These are phyloP conservation scores for Cicer bijugum DNA, from an alignment of 306 rosid genomes.

Conservation along the genomic window DNA sequence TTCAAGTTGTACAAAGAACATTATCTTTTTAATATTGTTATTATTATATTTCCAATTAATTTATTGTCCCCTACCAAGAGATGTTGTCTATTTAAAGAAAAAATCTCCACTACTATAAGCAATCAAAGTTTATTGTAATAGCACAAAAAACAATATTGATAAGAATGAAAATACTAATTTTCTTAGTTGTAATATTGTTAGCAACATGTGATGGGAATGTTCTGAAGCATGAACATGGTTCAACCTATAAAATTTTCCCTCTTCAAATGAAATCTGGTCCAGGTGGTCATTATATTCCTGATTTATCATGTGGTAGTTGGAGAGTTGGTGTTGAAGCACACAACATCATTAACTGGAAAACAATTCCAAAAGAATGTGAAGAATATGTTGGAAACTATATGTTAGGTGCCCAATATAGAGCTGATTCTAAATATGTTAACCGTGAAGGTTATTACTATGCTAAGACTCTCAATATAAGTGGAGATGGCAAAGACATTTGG, in stretches of 20 bases:
- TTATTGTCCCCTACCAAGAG: not conserved
- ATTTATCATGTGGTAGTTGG: conserved; percentile 61
- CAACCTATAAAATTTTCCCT: conserved; percentile 43
- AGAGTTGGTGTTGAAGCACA: conserved; percentile 63
- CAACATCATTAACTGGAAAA: conserved; percentile 50
- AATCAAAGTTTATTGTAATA: not conserved
- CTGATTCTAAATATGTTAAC: conserved; percentile 52
- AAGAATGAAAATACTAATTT: not conserved
- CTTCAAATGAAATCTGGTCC: conserved; percentile 43
- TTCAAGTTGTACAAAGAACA: too few relatives aligned
- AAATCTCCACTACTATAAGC: not conserved
- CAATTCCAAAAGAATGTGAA: conserved; percentile 51
- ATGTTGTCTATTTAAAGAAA: conserved; percentile 4
- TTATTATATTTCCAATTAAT: not conserved
- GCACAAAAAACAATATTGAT: not conserved
- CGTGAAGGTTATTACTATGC: conserved; percentile 44
- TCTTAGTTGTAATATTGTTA: not conserved
- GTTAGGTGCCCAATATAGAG: conserved; percentile 47
- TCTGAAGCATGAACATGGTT: conserved; percentile 21
- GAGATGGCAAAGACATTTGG: conserved; percentile 44
- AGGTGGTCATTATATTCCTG: conserved; percentile 31
- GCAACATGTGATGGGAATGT: conserved; percentile 17
- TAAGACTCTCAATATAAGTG: conserved; percentile 23
- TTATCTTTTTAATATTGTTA: not conserved
- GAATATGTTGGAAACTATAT: conserved; percentile 59